Conservation (phyloP, 2,329 filamentous ascomycete genomes). For the Waltergamsia citrina region DNA sequence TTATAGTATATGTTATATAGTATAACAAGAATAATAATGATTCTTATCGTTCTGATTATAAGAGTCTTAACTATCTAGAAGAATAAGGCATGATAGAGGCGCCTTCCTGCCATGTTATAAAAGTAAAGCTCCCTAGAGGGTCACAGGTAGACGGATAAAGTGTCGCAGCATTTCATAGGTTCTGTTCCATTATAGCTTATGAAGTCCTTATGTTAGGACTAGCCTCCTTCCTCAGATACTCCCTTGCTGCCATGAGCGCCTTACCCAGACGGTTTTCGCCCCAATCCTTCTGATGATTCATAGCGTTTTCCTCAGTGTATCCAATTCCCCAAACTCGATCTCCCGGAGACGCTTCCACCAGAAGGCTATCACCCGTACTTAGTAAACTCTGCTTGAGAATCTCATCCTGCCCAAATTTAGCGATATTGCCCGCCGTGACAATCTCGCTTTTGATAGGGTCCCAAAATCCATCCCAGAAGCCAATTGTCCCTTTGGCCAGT, state of each 20-base stretch:
- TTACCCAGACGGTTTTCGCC: constrained; percentile 20
- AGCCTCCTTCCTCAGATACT: constrained; percentile 2
- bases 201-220: too few relatives aligned
- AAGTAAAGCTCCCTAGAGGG: too few relatives aligned
- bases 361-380: constrained; percentile 17
- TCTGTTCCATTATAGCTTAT: too few relatives aligned
- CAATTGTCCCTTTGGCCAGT: constrained; percentile 14
- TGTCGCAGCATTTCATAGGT: too few relatives aligned
- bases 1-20: too few relatives aligned
- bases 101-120: too few relatives aligned
- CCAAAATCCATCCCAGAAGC: constrained; percentile 18
- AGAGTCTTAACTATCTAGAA: too few relatives aligned
- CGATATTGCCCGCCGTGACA: constrained; percentile 19
- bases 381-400: constrained; percentile 17
- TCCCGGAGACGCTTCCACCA: constrained; percentile 17
- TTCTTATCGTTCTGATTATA: too few relatives aligned
- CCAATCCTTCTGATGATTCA: constrained; percentile 15
- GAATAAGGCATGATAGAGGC: too few relatives aligned
- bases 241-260: constrained; percentile 13
- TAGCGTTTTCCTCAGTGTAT: constrained; percentile 16
- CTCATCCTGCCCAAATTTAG: constrained; percentile 21
- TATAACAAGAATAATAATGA: too few relatives aligned
- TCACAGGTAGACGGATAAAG: too few relatives aligned
- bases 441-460: constrained; percentile 19
- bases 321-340: constrained; percentile 25